These are phyloP conservation scores for Tricholoma bakamatsutake DNA, from an alignment of 768 basidiomycete species.

Conservation along the genomic window DNA sequence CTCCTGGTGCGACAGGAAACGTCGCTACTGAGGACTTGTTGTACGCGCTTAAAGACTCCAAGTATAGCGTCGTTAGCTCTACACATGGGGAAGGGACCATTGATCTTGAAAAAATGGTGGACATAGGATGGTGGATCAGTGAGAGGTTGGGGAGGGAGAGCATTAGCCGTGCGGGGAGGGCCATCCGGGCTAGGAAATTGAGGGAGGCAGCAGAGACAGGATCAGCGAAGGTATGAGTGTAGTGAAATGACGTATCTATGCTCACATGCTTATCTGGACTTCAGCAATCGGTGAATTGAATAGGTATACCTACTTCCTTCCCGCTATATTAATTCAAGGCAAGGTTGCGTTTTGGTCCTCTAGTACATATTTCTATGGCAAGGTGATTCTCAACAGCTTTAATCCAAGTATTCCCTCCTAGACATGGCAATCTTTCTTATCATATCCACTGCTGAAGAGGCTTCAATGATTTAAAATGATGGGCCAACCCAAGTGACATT, in stretches of 20 bases:
- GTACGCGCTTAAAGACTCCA: slow-evolving; percentile 69
- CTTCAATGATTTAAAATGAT: too few relatives aligned
- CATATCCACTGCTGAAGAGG: neutral
- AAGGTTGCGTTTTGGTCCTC: neutral
- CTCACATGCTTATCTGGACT: too few relatives aligned
- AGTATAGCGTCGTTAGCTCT: slow-evolving; percentile 46
- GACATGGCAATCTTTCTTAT: neutral
- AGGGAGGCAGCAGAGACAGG: neutral
- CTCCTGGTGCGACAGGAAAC: slow-evolving; percentile 93
- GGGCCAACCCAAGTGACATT: too few relatives aligned
- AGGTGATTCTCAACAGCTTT: neutral
- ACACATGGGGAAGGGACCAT: slow-evolving; percentile 31
- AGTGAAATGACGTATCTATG: neutral
- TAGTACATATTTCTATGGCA: neutral
- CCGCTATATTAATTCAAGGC: too few relatives aligned
- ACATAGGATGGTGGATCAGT: slow-evolving; percentile 82
- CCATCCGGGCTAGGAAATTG: slow-evolving; percentile 41
- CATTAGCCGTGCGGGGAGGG: slow-evolving; percentile 73
- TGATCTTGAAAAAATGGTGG: slow-evolving; percentile 63
- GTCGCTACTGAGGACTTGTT: slow-evolving; percentile 91
- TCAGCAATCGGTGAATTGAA: too few relatives aligned
- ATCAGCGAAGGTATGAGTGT: neutral
- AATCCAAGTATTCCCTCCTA: neutral
- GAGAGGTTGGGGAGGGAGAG: slow-evolving; percentile 58
- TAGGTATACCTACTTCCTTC: too few relatives aligned